Evolutionary conservation across 805 yeast species (phyloP), one percentile per base, ranked within the genome.

Genomic region (Lachancea lanzarotensis): DNA sequence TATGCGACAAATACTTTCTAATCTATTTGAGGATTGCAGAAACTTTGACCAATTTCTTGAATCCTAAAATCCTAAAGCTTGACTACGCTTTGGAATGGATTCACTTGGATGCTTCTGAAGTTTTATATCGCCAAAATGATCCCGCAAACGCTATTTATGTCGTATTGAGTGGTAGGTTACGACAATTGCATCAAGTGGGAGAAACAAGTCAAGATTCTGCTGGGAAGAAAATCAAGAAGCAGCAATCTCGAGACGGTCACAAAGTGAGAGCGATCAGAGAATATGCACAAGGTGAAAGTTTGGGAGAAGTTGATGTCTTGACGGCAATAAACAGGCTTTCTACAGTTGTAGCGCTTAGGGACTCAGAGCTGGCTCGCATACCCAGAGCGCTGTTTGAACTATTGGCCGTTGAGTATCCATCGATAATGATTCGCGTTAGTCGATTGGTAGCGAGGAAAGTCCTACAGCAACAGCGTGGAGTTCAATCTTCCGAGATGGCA

Each of bases 51-150:
- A 71, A 71, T n/a, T 71, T 84, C 1, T 63, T 93, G 33, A 82
- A 90, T 25, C 69, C 75, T 25, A 77, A 84, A 45, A 70, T 91
- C 32, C 64, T 84, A 32, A 78, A 83, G 45, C 76, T 93, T 35
- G 98, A 91, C 58, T 87, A 85, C 63, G 96, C 97, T 0, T 68
- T 93, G 42, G 98, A 93, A 62, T 91, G 98, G 98, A 79, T 90
- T 34, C 96, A 88, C 47, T 71, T 85, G 11, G 80, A 80, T n/a
- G 91, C 97, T 1, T 96, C 97, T 0, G 82, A 82, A 40, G 73
- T 82, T 0, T 63, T 93, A 17, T 88, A 84, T 55, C 74, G 79
- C 2, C 93, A 91, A 60, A 95, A 88, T 1, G 93, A 87, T 42
- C 75, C 76, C 16, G 95, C 98, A 0, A 90, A 88, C 60, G 95